Evolutionary conservation across 2,329 filamentous ascomycete species (phyloP).

Genomic region (Graphilbum ipis-grandicollis): DNA sequence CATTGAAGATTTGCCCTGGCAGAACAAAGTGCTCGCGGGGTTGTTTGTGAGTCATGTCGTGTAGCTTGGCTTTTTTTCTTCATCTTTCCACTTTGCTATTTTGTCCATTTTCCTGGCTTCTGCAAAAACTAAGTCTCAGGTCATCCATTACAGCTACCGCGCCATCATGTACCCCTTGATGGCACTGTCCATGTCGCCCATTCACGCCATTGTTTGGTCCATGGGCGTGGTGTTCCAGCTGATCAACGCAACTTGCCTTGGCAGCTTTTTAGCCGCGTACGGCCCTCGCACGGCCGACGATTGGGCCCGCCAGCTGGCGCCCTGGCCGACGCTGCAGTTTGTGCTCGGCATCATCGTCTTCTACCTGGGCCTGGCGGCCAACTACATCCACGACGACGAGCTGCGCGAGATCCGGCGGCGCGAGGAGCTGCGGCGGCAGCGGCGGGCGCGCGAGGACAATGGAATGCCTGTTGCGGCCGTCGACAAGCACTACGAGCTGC

Average conservation of each 20-base stretch:
- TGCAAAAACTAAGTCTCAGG: no score
- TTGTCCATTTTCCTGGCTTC: no score
- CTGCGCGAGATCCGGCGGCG: slow-evolving; percentile 69
- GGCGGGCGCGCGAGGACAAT: slow-evolving; percentile 20
- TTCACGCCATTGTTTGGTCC: slow-evolving; percentile 52
- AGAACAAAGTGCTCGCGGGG: slow-evolving; percentile 58
- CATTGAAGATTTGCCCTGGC: slow-evolving; percentile 48
- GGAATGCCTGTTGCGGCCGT: slow-evolving; percentile 21
- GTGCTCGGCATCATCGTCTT: slow-evolving; percentile 56
- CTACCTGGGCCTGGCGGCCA: slow-evolving; percentile 56
- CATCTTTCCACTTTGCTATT: no score
- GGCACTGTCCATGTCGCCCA: slow-evolving; percentile 84
- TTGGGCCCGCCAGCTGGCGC: slow-evolving; percentile 25
- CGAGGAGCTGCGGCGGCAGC: slow-evolving; percentile 42
- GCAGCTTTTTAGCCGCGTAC: slow-evolving; percentile 72
- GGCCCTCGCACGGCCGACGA: slow-evolving; percentile 43
- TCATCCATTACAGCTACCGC: slow-evolving; percentile 82
- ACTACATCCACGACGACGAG: slow-evolving; percentile 81
- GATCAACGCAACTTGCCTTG: slow-evolving; percentile 60
- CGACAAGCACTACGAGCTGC: slow-evolving; percentile 76
- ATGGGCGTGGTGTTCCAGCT: slow-evolving; percentile 59
- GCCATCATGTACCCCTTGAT: slow-evolving; percentile 67
- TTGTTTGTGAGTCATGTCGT: slow-evolving; percentile 37
- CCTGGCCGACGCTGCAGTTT: slow-evolving; percentile 26
- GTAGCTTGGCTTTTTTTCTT: no score